A percentile compares a stretch with the other conserved stretches of the same genome.
phyloP scores from a whole-genome alignment of 1,284 basidiomycete species.

The Lentinus polychrous region DNA sequence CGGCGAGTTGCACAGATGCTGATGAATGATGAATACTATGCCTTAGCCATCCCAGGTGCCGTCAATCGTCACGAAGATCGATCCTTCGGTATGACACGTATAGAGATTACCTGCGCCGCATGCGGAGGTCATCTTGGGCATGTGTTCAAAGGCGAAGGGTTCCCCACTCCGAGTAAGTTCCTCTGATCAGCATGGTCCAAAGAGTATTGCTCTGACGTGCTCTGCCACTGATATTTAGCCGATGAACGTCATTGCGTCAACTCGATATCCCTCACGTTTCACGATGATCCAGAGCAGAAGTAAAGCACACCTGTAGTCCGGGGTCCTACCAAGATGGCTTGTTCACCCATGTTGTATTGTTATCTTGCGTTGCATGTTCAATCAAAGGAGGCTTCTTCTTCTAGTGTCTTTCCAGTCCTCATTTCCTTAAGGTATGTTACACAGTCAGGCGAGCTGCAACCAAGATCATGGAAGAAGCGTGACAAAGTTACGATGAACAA shows the following conservation, averaged over 20 bases:
- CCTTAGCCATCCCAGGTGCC: conserved; percentile 79
- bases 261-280: conserved; percentile 80
- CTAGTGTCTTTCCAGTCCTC: neutral
- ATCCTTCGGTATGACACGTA: conserved; percentile 51
- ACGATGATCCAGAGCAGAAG: conserved; percentile 35
- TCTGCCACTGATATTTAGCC: conserved; percentile 38
- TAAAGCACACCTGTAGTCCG: neutral
- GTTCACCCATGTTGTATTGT: too few relatives aligned
- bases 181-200: conserved; percentile 6
- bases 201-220: too few relatives aligned
- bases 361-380: neutral
- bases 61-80: conserved; percentile 68
- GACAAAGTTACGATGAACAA: conserved; percentile 3
- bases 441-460: conserved; percentile 1
- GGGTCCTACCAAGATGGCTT: neutral
- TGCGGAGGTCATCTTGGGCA: conserved; percentile 93
- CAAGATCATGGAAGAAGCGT: neutral
- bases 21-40: neutral
- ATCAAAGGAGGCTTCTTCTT: neutral
- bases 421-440: neutral
- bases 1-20: neutral
- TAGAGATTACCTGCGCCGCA: conserved; percentile 74
- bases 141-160: conserved; percentile 90
- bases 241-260: conserved; percentile 91
- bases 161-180: conserved; percentile 57